Evolutionary conservation across 2,329 filamentous ascomycete genomes (phyloP), one percentile per base, ranked within the genome.

Genomic region (Scytalidium sp.): DNA sequence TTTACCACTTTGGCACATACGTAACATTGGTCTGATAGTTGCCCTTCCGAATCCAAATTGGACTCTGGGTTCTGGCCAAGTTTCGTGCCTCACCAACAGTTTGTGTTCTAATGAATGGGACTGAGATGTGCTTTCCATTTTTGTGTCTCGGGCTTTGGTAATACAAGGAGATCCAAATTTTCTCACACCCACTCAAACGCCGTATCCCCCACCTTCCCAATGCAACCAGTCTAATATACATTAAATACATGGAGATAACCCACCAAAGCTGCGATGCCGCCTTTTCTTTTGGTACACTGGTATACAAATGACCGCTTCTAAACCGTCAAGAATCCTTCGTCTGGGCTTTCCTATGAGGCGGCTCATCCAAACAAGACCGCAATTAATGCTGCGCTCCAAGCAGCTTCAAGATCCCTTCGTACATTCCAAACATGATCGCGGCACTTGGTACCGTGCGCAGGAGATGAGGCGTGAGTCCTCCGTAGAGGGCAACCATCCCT

Each of bases 351-450:
- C 5, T 36, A 5, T 15, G 17, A 36, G n/a, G n/a, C n/a, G n/a
- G n/a, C 13, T 15, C 13, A n/a, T 36, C 32, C 13, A 15, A 36
- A 36, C 8, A 5, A 9, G 32, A n/a, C 32, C 13, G 32, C 32
- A 15, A n/a, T 15, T 36, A 36, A 36, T 36, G 32, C 17, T 6
- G 58, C 25, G 62, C 61, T 42, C 61, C 60, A 19, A 69, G 53
- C 27, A 68, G 32, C 43, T 63, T 66, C 52, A 69, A 53, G 32
- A 70, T 64, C 17, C 64, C 60, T 50, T 70, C 67, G 48, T 70
- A 96, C 75, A 94, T 94, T 69, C 90, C 91, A 68, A 97, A 96
- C 88, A 96, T 97, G 67, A 97, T 96, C 58, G 89, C 91, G 7
- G 93, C 91, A 59, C 88, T 94, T 1, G 93, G 93, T 5, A 97